Base-by-base conservation (phyloP, 371 early-diverging fungal species). In the Mortierella sp. region DNA sequence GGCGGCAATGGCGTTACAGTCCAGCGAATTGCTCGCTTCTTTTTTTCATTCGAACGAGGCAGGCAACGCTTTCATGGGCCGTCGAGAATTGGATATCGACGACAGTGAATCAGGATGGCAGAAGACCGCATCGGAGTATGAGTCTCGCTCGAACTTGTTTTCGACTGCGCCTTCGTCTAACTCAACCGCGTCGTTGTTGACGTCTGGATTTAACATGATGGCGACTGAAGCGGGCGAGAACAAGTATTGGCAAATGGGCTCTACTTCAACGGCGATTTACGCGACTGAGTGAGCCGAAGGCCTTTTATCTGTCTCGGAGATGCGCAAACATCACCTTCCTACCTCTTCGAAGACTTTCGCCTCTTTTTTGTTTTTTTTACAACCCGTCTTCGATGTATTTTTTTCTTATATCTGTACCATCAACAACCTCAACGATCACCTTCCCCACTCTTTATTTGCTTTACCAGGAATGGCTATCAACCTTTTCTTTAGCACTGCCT, bases 61-160 rank as follows among this genome's bases (percentile, higher is more conserved):
- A 0, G 56, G 62, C 8, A 69, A 62, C 24, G 62, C 63, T 6
- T 63, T 72, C 11, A 64, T 64, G 64, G 64, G 64, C 15, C 72
- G 51, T n/a, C 17, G 17, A 31, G 39, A 50, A n/a, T n/a, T 60
- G 48, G 61, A 60, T 4, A 31, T 59, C 26, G 64, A 70, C 30
- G 58, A 63, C 30, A 46, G 47, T 4, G 49, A 58, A 19, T 51
- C 53, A 26, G 53, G 55, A 28, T 14, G 31, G 15, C 50, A 53
- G 6, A 49, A 50, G 27, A 21, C 15, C 21, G 17, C 6, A 12
- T 11, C 27, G 12, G 7, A 46, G 6, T 34, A 28, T 17, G 56
- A 21, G 19, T 32, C 48, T 17, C 46, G 49, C 31, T 26, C 42
- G 43, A 23, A 27, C 28, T 61, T 47, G 34, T 59, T 59, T 31